phyloP scores from a whole-genome alignment of 306 rosid genomes.

The Rosa multiflora region DNA sequence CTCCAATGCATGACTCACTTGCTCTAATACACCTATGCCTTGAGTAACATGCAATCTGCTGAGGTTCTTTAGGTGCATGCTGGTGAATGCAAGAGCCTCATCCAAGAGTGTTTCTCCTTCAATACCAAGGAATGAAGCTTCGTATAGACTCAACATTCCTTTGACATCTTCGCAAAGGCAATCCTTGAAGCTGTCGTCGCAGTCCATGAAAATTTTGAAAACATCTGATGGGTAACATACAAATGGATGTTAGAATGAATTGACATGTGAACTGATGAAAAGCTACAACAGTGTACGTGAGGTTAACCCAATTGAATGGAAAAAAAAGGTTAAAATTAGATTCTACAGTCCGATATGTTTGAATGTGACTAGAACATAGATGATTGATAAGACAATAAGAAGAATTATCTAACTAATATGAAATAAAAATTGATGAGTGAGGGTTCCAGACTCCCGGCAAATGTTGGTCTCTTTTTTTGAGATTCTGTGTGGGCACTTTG shows the following conservation, averaged over 20 bases:
- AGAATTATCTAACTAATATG: too few relatives aligned
- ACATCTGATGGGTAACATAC: constrained; percentile 28
- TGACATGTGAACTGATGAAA: background rate
- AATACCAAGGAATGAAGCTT: constrained; percentile 47
- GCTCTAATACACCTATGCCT: background rate
- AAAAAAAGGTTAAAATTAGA: too few relatives aligned
- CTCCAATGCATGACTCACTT: constrained; percentile 47
- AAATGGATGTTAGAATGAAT: background rate
- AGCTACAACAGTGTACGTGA: too few relatives aligned
- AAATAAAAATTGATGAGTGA: too few relatives aligned
- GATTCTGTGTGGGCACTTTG: too few relatives aligned
- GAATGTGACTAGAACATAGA: too few relatives aligned
- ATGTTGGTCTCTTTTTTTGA: too few relatives aligned
- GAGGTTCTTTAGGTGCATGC: constrained; percentile 30
- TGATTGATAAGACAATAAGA: too few relatives aligned
- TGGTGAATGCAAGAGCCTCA: constrained; percentile 43
- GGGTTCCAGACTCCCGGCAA: too few relatives aligned
- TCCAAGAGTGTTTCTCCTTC: constrained; percentile 53
- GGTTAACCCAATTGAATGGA: too few relatives aligned
- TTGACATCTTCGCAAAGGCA: constrained; percentile 27
- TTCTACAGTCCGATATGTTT: too few relatives aligned
- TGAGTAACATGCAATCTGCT: background rate
- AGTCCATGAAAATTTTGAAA: constrained; percentile 39
- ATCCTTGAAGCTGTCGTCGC: constrained; percentile 21
- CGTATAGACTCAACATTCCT: constrained; percentile 54